Evolutionary conservation across 2,329 filamentous ascomycete species (phyloP).

Genomic region (Alternaria sp.): DNA sequence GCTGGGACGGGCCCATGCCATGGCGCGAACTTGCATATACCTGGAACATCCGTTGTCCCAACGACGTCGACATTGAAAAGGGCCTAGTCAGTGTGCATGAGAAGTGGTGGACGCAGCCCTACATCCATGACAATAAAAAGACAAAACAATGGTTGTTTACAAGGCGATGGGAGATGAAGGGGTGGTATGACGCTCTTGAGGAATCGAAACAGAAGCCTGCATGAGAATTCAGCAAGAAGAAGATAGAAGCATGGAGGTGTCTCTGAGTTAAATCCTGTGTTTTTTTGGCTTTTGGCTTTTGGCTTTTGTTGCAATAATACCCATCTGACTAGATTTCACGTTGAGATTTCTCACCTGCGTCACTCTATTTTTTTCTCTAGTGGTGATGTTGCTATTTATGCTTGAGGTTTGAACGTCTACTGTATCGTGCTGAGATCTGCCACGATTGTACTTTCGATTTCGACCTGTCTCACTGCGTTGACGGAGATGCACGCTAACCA

Average conservation of each 20-base stretch:
- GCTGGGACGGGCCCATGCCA: constrained; percentile 52
- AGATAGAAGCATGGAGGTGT: not conserved
- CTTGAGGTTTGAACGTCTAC: not conserved
- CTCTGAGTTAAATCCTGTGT: not conserved
- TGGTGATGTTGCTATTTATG: too few relatives aligned
- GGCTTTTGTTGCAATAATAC: constrained; percentile 5
- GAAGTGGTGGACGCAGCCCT: constrained; percentile 52
- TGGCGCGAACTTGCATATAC: constrained; percentile 49
- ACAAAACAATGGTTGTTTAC: constrained; percentile 45
- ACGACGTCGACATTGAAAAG: constrained; percentile 47
- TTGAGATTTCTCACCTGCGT: too few relatives aligned
- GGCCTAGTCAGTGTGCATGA: constrained; percentile 52
- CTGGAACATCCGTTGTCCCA: constrained; percentile 53
- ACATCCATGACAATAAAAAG: constrained; percentile 35
- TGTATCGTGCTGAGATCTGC: not conserved
- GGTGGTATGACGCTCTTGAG: constrained; percentile 45
- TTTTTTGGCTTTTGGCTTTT: too few relatives aligned
- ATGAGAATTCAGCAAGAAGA: not conserved
- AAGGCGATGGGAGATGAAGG: constrained; percentile 54
- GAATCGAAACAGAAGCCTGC: constrained; percentile 23
- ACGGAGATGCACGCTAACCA: not conserved
- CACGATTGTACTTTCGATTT: too few relatives aligned
- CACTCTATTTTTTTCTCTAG: too few relatives aligned
- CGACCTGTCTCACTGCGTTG: not conserved
- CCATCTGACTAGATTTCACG: not conserved